Base-by-base conservation (phyloP, 148 eudicot species). In the Simmondsia chinensis region DNA sequence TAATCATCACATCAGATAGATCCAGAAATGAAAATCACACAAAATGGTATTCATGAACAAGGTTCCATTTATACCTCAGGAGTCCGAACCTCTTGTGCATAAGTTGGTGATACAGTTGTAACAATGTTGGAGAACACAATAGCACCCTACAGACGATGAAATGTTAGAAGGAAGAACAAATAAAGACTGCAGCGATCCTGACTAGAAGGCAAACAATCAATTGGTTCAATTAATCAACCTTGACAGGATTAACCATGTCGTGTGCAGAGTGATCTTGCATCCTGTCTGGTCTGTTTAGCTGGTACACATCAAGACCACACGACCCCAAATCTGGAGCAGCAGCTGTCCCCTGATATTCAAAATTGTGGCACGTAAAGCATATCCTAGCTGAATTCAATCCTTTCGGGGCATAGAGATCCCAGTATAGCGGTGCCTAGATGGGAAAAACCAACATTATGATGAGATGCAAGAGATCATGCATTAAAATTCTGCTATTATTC, bases 341-440 rank as follows among this genome's bases (percentile, higher is more conserved):
- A 37, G 99, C 86, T 66, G 63, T 54, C 47, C 99, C 99, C 63
- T 91, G 99, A 62, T 91, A 85, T 74, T 91, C 95, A 50, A 91
- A 91, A 73, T 91, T 85, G 66, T 91, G 99, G 67, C 95, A 91
- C 14, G 99, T 85, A 67, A 91, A 91, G 57, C 99, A 91, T 43
- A 91, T 70, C 60, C 99, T 70, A 4, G 99, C 95, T 59, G 99
- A 85, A 71, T 85, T 66, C 43, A 85, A 56, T 46, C 99, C 99
- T 63, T 86, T 91, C 11, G 76, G 93, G 37, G 74, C 80, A 71
- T 91, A 85, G 13, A 91, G 50, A 50, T 91, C 95, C 99, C 95
- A 85, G 60, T 85, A 85, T 33, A 91, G 80, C 9, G 95, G 99
- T 46, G 99, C 89, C 99, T 88, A 50, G 20, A 32, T 34, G 33